Base-by-base conservation (phyloP, 257 asterid species). In the Nemophila menziesii region DNA sequence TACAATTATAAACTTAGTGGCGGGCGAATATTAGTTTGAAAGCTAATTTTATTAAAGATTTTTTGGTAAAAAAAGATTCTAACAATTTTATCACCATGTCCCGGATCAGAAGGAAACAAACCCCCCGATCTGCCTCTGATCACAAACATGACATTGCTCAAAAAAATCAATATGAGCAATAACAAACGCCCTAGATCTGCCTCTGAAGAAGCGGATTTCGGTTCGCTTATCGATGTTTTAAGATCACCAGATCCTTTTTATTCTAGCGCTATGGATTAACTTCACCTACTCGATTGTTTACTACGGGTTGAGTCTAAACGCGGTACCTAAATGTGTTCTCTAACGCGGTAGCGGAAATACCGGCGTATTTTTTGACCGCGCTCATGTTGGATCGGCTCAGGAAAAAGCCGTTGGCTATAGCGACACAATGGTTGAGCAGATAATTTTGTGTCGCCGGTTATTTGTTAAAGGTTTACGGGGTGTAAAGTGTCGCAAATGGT, bases 371-470 rank as follows among this genome's bases (percentile, higher is more conserved):
- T 0, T 52, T 86, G 0, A 82, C 94, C 0, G 92, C 97, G 11
- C 6, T 86, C 8, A 16, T 77, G 55, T 44, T 82, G 2, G 85
- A 86, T 15, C 61, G 16, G 52, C 69, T 72, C 1, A 92, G 94
- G 1, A 58, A 93, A 21, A 86, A 72, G 60, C 97, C 97, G 7
- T 58, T 86, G 26, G 68, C 75, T 38, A 61, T 86, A 17, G 90
- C 87, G 46, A 86, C 93, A 1, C 86, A 68, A 43, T 82, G 78
- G 82, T 76, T 79, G 16, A 82, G 97, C 17, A 81, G 93, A 12
- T 34, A 53, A 0, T 77, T 82, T 26, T 86, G 96, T 43, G 2
- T 79, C 0, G 13, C 51, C 1, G 96, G 96, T 13, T 66, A 74
- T 3, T 10, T 72, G 51, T 1, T 74, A 44, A 51, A 55, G 27